These are phyloP conservation scores for Thermothelomyces thermophilus DNA, from an alignment of 2,329 filamentous ascomycete genomes.

Conservation along the genomic window DNA sequence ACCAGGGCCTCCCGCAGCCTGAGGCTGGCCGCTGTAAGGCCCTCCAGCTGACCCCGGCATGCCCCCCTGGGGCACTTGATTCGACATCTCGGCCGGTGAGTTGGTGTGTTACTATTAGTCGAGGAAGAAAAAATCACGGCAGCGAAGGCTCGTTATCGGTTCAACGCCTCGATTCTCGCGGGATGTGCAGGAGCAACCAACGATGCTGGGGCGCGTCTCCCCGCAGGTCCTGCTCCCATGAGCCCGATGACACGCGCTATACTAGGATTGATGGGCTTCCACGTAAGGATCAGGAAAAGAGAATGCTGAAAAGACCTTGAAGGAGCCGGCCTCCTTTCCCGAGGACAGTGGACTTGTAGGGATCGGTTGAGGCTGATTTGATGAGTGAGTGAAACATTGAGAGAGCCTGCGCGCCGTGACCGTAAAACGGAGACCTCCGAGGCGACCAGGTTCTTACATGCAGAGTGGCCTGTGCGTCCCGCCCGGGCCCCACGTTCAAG, in stretches of 20 bases:
- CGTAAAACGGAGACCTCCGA: conserved; percentile 9
- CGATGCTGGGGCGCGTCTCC: conserved; percentile 5
- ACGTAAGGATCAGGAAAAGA: background rate
- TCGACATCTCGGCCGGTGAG: conserved; percentile 19
- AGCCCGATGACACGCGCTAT: background rate
- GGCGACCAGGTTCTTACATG: background rate
- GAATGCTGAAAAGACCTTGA: background rate
- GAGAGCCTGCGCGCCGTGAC: too few relatives aligned
- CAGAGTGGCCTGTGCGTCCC: conserved; percentile 4
- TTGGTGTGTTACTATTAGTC: conserved; percentile 4
- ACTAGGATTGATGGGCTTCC: background rate
- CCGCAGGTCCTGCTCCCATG: conserved; percentile 2
- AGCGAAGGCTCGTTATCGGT: background rate
- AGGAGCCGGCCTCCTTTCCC: background rate
- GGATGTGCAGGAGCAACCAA: background rate
- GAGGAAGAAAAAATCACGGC: background rate
- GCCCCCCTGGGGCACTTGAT: conserved; percentile 14
- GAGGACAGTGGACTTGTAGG: background rate
- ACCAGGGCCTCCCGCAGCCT: conserved; percentile 21
- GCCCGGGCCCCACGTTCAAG: background rate
- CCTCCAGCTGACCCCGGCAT: conserved; percentile 15
- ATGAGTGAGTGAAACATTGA: background rate
- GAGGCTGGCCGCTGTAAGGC: conserved; percentile 21
- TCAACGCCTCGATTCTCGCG: background rate
- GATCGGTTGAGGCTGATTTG: background rate